Evolutionary conservation across 805 yeast genomes (phyloP).

Genomic region (Candida chauliodis): DNA sequence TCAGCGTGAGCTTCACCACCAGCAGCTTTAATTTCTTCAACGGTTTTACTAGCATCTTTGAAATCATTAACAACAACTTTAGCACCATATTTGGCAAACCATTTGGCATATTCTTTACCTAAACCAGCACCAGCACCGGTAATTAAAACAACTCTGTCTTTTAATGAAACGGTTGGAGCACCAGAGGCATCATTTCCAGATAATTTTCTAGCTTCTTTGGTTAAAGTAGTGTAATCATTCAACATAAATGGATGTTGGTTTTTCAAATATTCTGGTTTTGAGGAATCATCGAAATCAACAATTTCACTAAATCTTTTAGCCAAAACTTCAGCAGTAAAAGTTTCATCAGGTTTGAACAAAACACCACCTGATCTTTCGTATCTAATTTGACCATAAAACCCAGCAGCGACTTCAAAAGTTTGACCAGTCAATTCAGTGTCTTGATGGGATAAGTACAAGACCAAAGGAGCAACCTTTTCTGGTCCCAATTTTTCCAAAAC

Average conservation of each 20-base stretch:
- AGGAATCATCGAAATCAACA: constrained; percentile 55
- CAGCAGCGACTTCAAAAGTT: constrained; percentile 91
- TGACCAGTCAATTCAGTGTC: constrained; percentile 60
- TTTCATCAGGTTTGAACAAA: constrained; percentile 70
- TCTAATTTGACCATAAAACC: constrained; percentile 84
- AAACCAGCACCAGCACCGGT: constrained; percentile 97
- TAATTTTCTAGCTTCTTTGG: constrained; percentile 48
- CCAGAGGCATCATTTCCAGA: constrained; percentile 47
- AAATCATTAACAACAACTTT: constrained; percentile 93
- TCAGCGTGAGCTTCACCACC: constrained; percentile 86
- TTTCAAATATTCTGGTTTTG: constrained; percentile 46
- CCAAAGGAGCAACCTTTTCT: constrained; percentile 89
- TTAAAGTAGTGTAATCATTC: constrained; percentile 65
- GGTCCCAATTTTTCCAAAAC: constrained; percentile 78
- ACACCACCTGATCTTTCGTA: constrained; percentile 94
- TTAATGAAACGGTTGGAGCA: constrained; percentile 52
- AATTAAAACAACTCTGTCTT: constrained; percentile 80
- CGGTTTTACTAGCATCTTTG: constrained; percentile 67
- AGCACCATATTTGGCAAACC: constrained; percentile 89
- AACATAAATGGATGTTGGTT: constrained; percentile 68
- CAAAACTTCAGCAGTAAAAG: constrained; percentile 83
- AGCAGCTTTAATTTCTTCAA: constrained; percentile 63
- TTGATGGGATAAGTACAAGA: constrained; percentile 73
- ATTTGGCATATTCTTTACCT: constrained; percentile 84
- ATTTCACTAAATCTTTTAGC: constrained; percentile 63